Base-by-base conservation (phyloP, 179 eudicot genomes). In the Beta macrorhiza region DNA sequence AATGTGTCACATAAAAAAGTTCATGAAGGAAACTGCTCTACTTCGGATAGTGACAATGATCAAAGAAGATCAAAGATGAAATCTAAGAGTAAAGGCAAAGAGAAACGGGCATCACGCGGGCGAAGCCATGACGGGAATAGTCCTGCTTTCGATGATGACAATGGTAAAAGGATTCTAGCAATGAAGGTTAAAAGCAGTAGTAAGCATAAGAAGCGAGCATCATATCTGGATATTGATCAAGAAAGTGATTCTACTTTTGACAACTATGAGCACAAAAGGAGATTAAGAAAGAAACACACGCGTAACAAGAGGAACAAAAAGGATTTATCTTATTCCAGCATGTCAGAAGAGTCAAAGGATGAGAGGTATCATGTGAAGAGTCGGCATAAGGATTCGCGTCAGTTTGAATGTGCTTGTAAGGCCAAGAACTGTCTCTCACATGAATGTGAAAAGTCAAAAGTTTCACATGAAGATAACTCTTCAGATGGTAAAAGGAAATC, bases 81-180 rank as follows among this genome's bases (percentile, higher is more conserved):
- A 80, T 88, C 89, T 13, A 84, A 75, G 55, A 81, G 82, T 53
- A 91, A 91, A 86, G 80, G 87, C 79, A 88, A 87, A 87, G 86
- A 85, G 81, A 85, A 83, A 81, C 81, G 53, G 64, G 76, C 86
- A 22, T 81, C 90, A 55, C 71, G 70, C 1, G 78, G 78, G 77
- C 78, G 67, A 69, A 68, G 51, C 59, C 65, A 69, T 63, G 83
- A 87, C 29, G 78, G 77, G n/a, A 69, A 55, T 9, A 25, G 49
- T 68, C 47, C 81, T 44, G 74, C 85, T 37, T 83, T 82, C 19
- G 85, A 83, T 63, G 79, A 25, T 76, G 86, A 80, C 25, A 20
- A 80, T 72, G 86, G 81, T 79, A 75, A 19, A 80, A 45, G 44
- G 45, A 69, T 67, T 76, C 69, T 72, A 68, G 79, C 79, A 67